These are phyloP conservation scores for Cystoisospora suis DNA, from an alignment of 169 alveolate genomes.

Conservation along the genomic window DNA sequence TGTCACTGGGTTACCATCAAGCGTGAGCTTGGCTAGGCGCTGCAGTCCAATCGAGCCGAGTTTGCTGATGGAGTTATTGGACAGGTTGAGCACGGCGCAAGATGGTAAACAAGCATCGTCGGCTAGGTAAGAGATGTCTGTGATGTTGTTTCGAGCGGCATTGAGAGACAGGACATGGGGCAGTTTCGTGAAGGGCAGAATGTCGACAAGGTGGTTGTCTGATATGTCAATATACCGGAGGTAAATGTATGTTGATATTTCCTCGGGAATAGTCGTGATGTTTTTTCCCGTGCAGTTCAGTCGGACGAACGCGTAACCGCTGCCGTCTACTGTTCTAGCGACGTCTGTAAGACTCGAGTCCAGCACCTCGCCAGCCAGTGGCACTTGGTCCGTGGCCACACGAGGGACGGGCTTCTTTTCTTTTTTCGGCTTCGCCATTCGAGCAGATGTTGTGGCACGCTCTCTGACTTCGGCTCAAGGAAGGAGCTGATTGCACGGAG, in stretches of 20 bases:
- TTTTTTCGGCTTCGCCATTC: constrained; percentile 48
- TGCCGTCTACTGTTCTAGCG: constrained; percentile 63
- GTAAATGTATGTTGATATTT: constrained; percentile 38
- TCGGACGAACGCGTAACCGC: constrained; percentile 64
- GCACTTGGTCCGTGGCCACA: constrained; percentile 35
- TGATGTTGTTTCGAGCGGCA: constrained; percentile 52
- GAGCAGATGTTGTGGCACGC: no score
- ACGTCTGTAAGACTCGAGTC: constrained; percentile 59
- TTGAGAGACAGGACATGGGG: constrained; percentile 62
- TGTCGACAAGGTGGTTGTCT: constrained; percentile 44
- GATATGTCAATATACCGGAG: constrained; percentile 66
- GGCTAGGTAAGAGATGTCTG: constrained; percentile 47
- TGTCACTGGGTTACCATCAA: constrained; percentile 58
- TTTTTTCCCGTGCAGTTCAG: constrained; percentile 55
- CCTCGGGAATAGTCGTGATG: constrained; percentile 43
- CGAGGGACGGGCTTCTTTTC: constrained; percentile 31
- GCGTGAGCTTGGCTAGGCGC: constrained; percentile 51
- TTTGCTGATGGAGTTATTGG: constrained; percentile 42
- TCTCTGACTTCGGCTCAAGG: no score
- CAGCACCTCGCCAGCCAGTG: constrained; percentile 50
- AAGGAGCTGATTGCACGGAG: neutral
- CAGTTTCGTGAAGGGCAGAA: constrained; percentile 42
- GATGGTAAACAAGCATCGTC: constrained; percentile 55
- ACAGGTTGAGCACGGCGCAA: constrained; percentile 47
- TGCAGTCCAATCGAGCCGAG: constrained; percentile 38